Percentiles rank a stretch among this genome's conserved stretches.
These are phyloP conservation scores for Biscogniauxia mediterranea DNA, from an alignment of 2,329 filamentous ascomycete genomes.

Conservation along the genomic window DNA sequence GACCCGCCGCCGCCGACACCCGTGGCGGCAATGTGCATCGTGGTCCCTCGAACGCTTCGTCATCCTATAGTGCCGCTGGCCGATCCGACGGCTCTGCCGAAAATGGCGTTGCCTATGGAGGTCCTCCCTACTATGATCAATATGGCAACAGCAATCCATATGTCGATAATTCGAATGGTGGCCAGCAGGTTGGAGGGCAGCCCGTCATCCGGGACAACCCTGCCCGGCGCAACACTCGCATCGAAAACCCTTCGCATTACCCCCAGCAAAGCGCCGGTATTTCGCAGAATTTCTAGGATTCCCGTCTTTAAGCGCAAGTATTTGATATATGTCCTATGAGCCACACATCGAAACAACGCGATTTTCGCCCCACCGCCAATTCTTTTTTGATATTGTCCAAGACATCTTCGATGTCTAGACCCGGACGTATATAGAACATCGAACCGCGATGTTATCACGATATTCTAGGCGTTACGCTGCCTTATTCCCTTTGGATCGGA, in stretches of 20 bases:
- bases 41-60: slow-evolving; percentile 92
- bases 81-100: slow-evolving; percentile 69
- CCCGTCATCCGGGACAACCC: slow-evolving; percentile 92
- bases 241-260: slow-evolving; percentile 86
- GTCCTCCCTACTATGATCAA: slow-evolving; percentile 56
- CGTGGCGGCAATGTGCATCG: slow-evolving; percentile 72
- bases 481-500: neutral
- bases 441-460: neutral
- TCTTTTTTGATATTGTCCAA: neutral
- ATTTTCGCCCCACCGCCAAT: neutral
- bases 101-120: slow-evolving; percentile 46
- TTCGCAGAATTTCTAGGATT: slow-evolving; percentile 83
- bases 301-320: neutral
- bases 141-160: slow-evolving; percentile 60
- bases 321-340: neutral
- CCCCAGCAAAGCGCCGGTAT: slow-evolving; percentile 94
- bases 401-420: neutral
- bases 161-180: slow-evolving; percentile 41
- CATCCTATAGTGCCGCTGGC: slow-evolving; percentile 82
- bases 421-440: neutral
- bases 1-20: slow-evolving; percentile 66
- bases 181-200: slow-evolving; percentile 49
- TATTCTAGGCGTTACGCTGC: neutral
- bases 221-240: slow-evolving; percentile 88
- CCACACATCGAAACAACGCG: neutral